phyloP scores from a whole-genome alignment of 352 stramenopile genomes.

The Phytophthora hybrid region DNA sequence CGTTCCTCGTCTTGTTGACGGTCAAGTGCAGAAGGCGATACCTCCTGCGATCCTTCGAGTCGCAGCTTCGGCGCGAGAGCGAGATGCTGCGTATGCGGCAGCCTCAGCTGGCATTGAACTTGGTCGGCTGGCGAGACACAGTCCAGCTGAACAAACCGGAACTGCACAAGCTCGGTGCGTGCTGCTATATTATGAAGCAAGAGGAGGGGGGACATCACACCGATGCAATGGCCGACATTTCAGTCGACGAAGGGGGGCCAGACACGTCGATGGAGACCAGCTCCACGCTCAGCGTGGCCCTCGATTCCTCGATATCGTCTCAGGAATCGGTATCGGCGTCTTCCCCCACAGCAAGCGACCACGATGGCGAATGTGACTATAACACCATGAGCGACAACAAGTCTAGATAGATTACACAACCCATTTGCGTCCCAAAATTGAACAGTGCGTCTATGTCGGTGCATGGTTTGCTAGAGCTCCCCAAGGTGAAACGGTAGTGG shows the following conservation, averaged over 20 bases:
- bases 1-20: conserved; percentile 31
- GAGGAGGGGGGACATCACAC: neutral
- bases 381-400: conserved; percentile 5
- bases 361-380: conserved; percentile 15
- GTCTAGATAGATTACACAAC: neutral
- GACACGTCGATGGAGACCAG: conserved; percentile 24
- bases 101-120: conserved; percentile 33
- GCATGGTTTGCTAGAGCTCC: too few species aligned
- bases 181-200: conserved; percentile 25
- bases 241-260: conserved; percentile 8
- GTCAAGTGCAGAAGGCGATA: conserved; percentile 29
- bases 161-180: conserved; percentile 28
- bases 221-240: neutral
- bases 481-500: conserved; percentile 13
- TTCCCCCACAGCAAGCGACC: neutral
- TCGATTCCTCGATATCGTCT: conserved; percentile 1
- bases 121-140: conserved; percentile 40
- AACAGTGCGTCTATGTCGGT: neutral
- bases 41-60: neutral
- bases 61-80: conserved; percentile 21
- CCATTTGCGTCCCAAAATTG: neutral
- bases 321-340: neutral
- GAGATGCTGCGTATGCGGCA: conserved; percentile 30
- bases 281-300: conserved; percentile 17
- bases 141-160: conserved; percentile 39